Conservation (phyloP, 805 yeast species). For the Saccharomycopsis sp. region DNA sequence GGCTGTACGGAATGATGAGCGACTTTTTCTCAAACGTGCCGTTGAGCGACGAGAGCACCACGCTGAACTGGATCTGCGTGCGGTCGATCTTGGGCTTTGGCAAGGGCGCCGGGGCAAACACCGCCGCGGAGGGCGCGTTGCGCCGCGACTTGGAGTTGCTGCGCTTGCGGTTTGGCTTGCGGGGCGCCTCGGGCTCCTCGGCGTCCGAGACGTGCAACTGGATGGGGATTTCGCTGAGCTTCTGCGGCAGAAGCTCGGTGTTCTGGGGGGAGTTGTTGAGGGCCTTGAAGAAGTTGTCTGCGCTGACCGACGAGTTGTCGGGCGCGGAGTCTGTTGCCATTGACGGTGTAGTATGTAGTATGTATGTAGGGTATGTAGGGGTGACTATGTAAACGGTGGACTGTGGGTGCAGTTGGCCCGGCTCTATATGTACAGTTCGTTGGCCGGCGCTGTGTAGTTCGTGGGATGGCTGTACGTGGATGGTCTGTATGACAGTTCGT, state of each 20-base stretch:
- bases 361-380: too few species aligned
- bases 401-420: too few species aligned
- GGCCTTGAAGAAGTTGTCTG: neutral
- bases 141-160: constrained; percentile 16
- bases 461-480: too few species aligned
- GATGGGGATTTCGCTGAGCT: neutral
- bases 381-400: too few species aligned
- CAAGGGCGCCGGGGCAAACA: neutral
- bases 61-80: constrained; percentile 37
- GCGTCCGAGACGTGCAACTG: neutral
- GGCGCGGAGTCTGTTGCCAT: neutral
- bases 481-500: too few species aligned
- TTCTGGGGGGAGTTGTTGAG: neutral
- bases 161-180: constrained; percentile 10
- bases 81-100: constrained; percentile 15
- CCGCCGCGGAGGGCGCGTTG: constrained; percentile 3
- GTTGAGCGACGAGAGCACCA: constrained; percentile 72
- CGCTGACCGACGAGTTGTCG: neutral
- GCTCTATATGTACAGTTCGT: too few species aligned
- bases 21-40: constrained; percentile 77
- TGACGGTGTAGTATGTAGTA: too few species aligned
- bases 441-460: too few species aligned
- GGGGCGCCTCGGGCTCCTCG: neutral
- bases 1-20: constrained; percentile 70
- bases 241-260: neutral